A percentile compares a stretch with the other conserved stretches of the same genome.
These are phyloP conservation scores for Candida michaelii DNA, from an alignment of 805 yeast species.

Conservation along the genomic window DNA sequence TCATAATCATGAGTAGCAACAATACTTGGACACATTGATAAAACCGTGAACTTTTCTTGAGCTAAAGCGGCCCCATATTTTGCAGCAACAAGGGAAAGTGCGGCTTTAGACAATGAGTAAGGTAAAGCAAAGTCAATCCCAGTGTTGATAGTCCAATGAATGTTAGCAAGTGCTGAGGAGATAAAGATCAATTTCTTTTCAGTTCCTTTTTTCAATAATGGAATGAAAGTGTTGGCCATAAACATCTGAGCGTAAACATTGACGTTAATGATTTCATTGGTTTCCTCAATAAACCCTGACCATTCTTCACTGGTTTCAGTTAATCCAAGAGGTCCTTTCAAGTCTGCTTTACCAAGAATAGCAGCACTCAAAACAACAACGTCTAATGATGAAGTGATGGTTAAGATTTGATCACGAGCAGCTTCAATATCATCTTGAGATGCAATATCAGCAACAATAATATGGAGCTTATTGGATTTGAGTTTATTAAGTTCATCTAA, in stretches of 20 bases:
- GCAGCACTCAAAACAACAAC: slow-evolving; percentile 6
- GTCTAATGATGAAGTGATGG: not conserved
- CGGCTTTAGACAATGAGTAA: slow-evolving; percentile 8
- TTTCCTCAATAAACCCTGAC: not conserved
- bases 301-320: not conserved
- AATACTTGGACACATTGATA: slow-evolving; percentile 3
- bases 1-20: not conserved
- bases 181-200: slow-evolving; percentile 2
- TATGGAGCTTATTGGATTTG: slow-evolving; percentile 1
- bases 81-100: slow-evolving; percentile 3
- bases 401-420: not conserved
- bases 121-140: not conserved
- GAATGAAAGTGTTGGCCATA: slow-evolving; percentile 4
- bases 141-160: not conserved
- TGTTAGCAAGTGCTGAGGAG: not conserved
- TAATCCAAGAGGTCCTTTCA: not conserved
- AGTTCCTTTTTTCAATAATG: slow-evolving; percentile 3
- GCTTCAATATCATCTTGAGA: slow-evolving; percentile 1
- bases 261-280: not conserved
- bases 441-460: slow-evolving; percentile 3
- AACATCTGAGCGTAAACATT: slow-evolving; percentile 2
- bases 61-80: slow-evolving; percentile 1
- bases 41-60: slow-evolving; percentile 1
- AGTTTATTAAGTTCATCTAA: slow-evolving; percentile 4
- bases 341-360: not conserved